Evolutionary conservation across 2,329 filamentous ascomycete species (phyloP).

Genomic region (Diaporthe destruens): DNA sequence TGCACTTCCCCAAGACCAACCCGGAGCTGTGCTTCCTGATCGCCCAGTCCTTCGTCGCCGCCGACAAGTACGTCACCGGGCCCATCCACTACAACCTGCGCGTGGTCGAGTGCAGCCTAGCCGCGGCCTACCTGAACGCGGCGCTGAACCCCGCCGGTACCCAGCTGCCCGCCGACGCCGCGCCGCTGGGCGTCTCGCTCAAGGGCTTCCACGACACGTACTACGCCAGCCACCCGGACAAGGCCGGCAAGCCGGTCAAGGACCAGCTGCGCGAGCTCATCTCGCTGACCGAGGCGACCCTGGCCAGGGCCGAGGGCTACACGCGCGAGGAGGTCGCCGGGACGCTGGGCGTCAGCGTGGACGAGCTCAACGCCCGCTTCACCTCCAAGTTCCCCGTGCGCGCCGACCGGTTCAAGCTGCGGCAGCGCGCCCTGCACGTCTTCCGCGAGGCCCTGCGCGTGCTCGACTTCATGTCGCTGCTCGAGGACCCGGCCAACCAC

Average conservation of each 20-base stretch:
- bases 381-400: conserved; percentile 91
- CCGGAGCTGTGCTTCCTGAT: conserved; percentile 93
- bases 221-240: conserved; percentile 68
- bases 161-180: conserved; percentile 79
- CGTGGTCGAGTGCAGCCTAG: conserved; percentile 94
- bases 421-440: conserved; percentile 90
- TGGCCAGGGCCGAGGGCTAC: conserved; percentile 86
- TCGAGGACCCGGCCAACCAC: conserved; percentile 67
- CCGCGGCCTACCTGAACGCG: conserved; percentile 77
- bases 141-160: conserved; percentile 68
- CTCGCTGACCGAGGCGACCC: conserved; percentile 75
- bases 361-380: conserved; percentile 81
- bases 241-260: conserved; percentile 54
- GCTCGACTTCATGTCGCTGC: conserved; percentile 82
- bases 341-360: conserved; percentile 75
- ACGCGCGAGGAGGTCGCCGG: conserved; percentile 86
- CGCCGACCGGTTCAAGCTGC: conserved; percentile 87
- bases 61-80: conserved; percentile 94
- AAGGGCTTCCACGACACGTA: conserved; percentile 89
- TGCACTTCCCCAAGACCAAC: conserved; percentile 83
- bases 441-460: conserved; percentile 91
- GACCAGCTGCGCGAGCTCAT: conserved; percentile 82
- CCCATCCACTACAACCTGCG: conserved; percentile 97
- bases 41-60: conserved; percentile 92
- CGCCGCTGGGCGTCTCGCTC: conserved; percentile 85